Evolutionary conservation across 2,329 filamentous ascomycete genomes (phyloP).

Genomic region (Botryosphaeria dothidea): DNA sequence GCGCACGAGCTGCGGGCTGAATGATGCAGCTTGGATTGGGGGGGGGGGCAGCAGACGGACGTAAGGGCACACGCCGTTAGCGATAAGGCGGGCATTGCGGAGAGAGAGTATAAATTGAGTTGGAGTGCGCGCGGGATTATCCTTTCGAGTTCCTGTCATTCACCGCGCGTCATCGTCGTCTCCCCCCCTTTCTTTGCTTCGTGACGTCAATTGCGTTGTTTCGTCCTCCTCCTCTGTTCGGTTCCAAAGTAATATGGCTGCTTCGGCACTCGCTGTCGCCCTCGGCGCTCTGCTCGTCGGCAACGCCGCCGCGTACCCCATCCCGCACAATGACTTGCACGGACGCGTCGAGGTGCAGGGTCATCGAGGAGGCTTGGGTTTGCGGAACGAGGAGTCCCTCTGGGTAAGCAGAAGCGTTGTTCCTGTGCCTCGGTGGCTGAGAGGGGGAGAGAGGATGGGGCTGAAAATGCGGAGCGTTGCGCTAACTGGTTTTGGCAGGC

Average conservation of each 20-base stretch:
- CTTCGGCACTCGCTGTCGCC: neutral
- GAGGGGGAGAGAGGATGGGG: neutral
- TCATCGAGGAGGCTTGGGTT: slow-evolving; percentile 27
- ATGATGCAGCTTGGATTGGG: neutral
- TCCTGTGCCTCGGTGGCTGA: neutral
- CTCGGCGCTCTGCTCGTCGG: neutral
- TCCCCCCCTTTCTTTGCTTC: neutral
- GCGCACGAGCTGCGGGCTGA: slow-evolving; percentile 12
- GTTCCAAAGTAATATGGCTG: neutral
- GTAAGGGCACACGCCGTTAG: too few species aligned
- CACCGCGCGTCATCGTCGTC: too few species aligned
- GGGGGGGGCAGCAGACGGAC: too few species aligned
- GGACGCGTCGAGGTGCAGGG: slow-evolving; percentile 25
- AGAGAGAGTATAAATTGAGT: neutral
- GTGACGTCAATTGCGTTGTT: neutral
- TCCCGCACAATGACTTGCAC: neutral
- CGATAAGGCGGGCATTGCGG: neutral
- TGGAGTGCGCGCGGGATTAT: too few species aligned
- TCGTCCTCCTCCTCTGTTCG: neutral
- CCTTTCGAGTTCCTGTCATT: too few species aligned
- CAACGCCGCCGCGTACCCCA: neutral
- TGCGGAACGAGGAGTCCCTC: slow-evolving; percentile 23
- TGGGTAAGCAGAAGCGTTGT: slow-evolving; percentile 11
- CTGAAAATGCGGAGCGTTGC: neutral
- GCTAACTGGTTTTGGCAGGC: slow-evolving; percentile 12